phyloP scores from a whole-genome alignment of 306 rosid genomes.

The Cucumis sativus region DNA sequence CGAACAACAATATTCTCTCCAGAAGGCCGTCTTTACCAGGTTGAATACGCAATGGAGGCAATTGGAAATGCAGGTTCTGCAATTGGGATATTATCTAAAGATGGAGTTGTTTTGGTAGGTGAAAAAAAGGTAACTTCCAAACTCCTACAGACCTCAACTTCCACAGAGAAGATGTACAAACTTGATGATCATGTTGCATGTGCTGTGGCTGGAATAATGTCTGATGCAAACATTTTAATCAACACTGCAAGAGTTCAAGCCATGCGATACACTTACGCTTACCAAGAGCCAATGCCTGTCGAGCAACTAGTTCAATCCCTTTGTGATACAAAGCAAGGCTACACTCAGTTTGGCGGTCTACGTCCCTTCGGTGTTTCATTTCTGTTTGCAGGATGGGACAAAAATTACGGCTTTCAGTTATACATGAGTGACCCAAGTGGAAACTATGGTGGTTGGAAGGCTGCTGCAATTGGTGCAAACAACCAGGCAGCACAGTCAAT shows the following conservation, averaged over 20 bases:
- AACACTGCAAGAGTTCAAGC: constrained; percentile 30
- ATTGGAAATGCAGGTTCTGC: constrained; percentile 33
- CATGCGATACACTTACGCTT: constrained; percentile 18
- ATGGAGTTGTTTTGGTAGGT: constrained; percentile 27
- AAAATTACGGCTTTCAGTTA: constrained; percentile 24
- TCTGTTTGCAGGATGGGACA: constrained; percentile 30
- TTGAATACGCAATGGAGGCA: constrained; percentile 31
- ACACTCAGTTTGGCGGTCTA: constrained; percentile 29
- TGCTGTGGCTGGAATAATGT: constrained; percentile 33
- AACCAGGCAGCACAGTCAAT: constrained; percentile 31
- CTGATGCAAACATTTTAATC: constrained; percentile 32
- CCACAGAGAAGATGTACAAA: constrained; percentile 31
- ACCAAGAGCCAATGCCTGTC: constrained; percentile 30
- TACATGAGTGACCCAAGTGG: constrained; percentile 38
- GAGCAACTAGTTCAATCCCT: constrained; percentile 32
- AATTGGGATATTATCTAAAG: constrained; percentile 27
- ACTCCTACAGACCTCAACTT: constrained; percentile 24
- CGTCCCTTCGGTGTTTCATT: constrained; percentile 28
- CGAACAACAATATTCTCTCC: constrained; percentile 34
- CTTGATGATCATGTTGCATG: constrained; percentile 25
- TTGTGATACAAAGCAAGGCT: constrained; percentile 31
- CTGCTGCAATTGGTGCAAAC: constrained; percentile 29
- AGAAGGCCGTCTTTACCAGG: constrained; percentile 32
- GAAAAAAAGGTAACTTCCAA: constrained; percentile 34
- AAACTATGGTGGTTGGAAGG: constrained; percentile 30